phyloP scores from a whole-genome alignment of 1,139 yeast species.

The Kurtzmaniella quercitrusa region DNA sequence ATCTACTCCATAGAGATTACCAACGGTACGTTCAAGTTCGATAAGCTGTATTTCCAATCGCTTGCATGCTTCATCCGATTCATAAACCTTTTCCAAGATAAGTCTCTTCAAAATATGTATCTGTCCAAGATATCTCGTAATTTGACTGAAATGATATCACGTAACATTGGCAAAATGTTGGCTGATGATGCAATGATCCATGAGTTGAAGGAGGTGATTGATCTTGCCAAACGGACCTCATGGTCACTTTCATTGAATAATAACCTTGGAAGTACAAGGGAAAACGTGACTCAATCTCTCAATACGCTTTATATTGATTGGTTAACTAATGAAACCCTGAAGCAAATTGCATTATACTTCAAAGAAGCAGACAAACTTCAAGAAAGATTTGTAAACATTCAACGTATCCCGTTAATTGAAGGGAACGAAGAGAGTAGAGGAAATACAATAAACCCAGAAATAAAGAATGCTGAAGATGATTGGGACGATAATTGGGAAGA shows the following conservation, averaged over 20 bases:
- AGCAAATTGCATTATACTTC: slow-evolving; percentile 18
- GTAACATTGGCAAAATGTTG: slow-evolving; percentile 23
- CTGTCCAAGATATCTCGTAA: slow-evolving; percentile 27
- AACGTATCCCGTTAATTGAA: background rate
- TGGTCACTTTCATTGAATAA: slow-evolving; percentile 29
- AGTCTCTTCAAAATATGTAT: slow-evolving; percentile 22
- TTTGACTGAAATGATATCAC: slow-evolving; percentile 27
- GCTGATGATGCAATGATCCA: slow-evolving; percentile 15
- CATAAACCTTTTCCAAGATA: slow-evolving; percentile 22
- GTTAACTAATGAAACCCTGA: slow-evolving; percentile 24
- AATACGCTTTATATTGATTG: slow-evolving; percentile 27
- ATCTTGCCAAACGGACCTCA: slow-evolving; percentile 17
- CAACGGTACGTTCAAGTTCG: background rate
- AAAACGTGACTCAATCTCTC: slow-evolving; percentile 19
- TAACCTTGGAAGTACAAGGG: slow-evolving; percentile 13
- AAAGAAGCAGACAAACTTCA: slow-evolving; percentile 7
- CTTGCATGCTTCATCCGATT: slow-evolving; percentile 25
- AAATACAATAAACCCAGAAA: background rate
- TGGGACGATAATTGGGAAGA: slow-evolving; percentile 11
- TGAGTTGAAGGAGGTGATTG: slow-evolving; percentile 21
- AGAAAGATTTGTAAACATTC: background rate
- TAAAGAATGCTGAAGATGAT: slow-evolving; percentile 7
- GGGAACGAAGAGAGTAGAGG: slow-evolving; percentile 10
- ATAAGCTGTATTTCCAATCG: slow-evolving; percentile 16
- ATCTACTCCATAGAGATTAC: background rate